Percentiles rank a stretch among this genome's conserved stretches.
Conservation (phyloP, 1,139 yeast species). For the Hemisphaericaspora lyxosophila region DNA sequence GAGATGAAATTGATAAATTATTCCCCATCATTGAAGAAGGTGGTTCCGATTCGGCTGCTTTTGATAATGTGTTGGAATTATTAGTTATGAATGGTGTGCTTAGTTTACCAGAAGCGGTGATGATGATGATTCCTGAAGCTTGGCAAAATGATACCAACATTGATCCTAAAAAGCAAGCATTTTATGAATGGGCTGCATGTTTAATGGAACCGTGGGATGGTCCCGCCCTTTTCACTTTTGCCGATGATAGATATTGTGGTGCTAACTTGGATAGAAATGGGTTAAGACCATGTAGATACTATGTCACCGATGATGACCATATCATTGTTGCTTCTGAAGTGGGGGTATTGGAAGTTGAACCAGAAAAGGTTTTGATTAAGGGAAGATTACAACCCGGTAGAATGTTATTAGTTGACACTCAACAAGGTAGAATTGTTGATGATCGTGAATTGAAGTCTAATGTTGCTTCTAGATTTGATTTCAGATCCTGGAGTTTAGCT, state of each 20-base stretch:
- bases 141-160: constrained; percentile 87
- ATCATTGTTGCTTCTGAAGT: constrained; percentile 98
- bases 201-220: constrained; percentile 99
- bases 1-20: constrained; percentile 85
- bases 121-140: constrained; percentile 97
- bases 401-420: constrained; percentile 92
- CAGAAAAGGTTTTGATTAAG: constrained; percentile 79
- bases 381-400: constrained; percentile 97
- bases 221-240: constrained; percentile 94
- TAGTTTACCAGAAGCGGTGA: constrained; percentile 93
- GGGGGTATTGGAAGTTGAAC: constrained; percentile 89
- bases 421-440: constrained; percentile 89
- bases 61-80: constrained; percentile 91
- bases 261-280: constrained; percentile 98
- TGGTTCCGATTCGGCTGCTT: constrained; percentile 98
- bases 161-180: constrained; percentile 90
- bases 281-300: constrained; percentile 96
- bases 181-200: constrained; percentile 99
- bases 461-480: constrained; percentile 85
- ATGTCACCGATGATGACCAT: constrained; percentile 89
- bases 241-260: constrained; percentile 98
- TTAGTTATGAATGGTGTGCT: constrained; percentile 89
- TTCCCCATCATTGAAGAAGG: constrained; percentile 98
- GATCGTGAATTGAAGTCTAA: constrained; percentile 81
- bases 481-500: constrained; percentile 89